Base-by-base conservation (phyloP, 768 basidiomycete genomes). In the Rubroboletus satanas region DNA sequence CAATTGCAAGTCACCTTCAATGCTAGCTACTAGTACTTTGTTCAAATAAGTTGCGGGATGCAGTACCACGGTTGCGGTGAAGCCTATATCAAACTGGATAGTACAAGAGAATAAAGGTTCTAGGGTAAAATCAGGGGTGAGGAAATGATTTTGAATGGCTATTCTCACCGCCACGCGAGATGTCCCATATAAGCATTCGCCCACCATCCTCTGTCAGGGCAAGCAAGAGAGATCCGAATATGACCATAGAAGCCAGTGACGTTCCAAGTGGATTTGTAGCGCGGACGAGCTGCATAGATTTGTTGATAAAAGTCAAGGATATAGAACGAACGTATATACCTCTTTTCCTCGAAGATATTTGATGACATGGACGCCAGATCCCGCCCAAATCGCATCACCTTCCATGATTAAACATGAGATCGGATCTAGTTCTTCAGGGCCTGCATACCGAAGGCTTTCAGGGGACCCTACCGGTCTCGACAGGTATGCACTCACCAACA, bases 21-120 rank as follows among this genome's bases (percentile, higher is more conserved):
- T 80, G 62, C 92, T 90, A 4, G 87, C 83, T 11, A 98, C 82
- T 1, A 98, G 77, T 1, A 98, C 78, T 74, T 99, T 99, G 77
- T 99, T 98, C 48, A 99, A 71, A 71, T 98, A 98, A 12, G 97
- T 98, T 1, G 93, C 87, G 3, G 97, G 97, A 68, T 99, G 97
- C 6, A 97, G 77, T 41, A 97, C 75, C 28, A 78, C 79, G 5
- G 83, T 88, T n/a, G 95, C 95, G 2, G 85, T 87, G 70, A 98
- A 98, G 18, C 81, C 84, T 7, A 81, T 65, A 46, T 93, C 89
- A 63, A 99, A 96, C 41, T 84, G 78, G 45, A 98, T 82, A 4
- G 82, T 82, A 4, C 80, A 76, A 47, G 85, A 54, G 18, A 62
- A 52, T 43, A 51, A 60, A 21, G 49, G 67, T 28, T 56, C 66